Evolutionary conservation across 129 eudicot genomes (phyloP).

Genomic region (Saposhnikovia divaricata): DNA sequence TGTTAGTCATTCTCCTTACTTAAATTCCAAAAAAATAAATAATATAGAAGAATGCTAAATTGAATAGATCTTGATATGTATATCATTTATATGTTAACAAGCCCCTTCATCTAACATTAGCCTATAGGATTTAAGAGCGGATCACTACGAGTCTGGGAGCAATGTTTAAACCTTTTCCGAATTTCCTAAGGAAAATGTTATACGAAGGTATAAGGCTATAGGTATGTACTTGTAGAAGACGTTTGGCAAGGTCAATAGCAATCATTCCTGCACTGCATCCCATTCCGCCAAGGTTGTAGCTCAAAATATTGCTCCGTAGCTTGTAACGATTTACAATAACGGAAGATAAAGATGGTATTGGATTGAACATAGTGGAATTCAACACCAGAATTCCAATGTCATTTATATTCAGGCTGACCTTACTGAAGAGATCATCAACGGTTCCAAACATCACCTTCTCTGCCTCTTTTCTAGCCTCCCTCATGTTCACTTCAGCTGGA

Average conservation of each 20-base stretch:
- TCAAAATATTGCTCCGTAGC: conserved; percentile 34
- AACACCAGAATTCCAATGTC: conserved; percentile 49
- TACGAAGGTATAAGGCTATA: too few species aligned
- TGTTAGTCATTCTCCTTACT: too few species aligned
- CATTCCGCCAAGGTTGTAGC: conserved; percentile 57
- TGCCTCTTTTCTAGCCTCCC: conserved; percentile 40
- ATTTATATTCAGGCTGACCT: conserved; percentile 25
- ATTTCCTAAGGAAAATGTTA: neutral
- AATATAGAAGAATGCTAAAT: too few species aligned
- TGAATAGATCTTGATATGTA: too few species aligned
- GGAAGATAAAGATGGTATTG: conserved; percentile 42
- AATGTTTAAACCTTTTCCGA: too few species aligned
- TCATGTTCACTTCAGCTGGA: conserved; percentile 14
- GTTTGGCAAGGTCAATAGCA: conserved; percentile 47
- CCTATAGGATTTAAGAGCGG: too few species aligned
- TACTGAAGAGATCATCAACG: conserved; percentile 38
- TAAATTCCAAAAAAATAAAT: too few species aligned
- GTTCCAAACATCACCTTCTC: conserved; percentile 51
- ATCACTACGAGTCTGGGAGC: too few species aligned
- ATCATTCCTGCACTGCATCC: conserved; percentile 52
- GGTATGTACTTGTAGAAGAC: conserved; percentile 40
- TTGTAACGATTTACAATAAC: conserved; percentile 52
- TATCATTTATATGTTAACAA: too few species aligned
- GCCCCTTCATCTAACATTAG: too few species aligned
- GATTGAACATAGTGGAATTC: conserved; percentile 39